These are phyloP conservation scores for Candida schatavii DNA, from an alignment of 805 yeast genomes.

Conservation along the genomic window DNA sequence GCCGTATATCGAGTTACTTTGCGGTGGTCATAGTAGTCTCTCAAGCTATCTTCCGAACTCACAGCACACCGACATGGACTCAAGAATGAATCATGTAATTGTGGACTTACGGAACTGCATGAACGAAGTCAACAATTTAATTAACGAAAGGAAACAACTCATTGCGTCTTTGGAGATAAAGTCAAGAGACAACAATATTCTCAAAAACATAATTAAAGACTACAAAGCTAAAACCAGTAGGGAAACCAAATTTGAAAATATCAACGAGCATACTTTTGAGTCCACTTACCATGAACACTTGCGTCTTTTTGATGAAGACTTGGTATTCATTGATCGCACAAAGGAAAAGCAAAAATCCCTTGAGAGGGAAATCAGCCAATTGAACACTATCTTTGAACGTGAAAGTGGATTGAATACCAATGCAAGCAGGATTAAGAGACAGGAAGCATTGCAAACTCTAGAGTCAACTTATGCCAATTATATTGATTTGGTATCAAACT, in stretches of 20 bases:
- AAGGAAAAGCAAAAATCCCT: slow-evolving; percentile 30
- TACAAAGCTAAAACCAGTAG: slow-evolving; percentile 29
- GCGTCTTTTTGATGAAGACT: slow-evolving; percentile 47
- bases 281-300: slow-evolving; percentile 41
- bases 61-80: slow-evolving; percentile 30
- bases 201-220: slow-evolving; percentile 52
- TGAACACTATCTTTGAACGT: slow-evolving; percentile 28
- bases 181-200: slow-evolving; percentile 44
- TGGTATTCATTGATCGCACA: slow-evolving; percentile 42
- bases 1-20: slow-evolving; percentile 41
- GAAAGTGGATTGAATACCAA: slow-evolving; percentile 15
- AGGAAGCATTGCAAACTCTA: slow-evolving; percentile 48
- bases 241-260: slow-evolving; percentile 14
- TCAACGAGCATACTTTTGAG: slow-evolving; percentile 33
- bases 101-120: slow-evolving; percentile 35
- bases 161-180: slow-evolving; percentile 43
- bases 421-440: slow-evolving; percentile 36
- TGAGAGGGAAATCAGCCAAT: slow-evolving; percentile 34
- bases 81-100: slow-evolving; percentile 26
- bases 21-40: slow-evolving; percentile 37
- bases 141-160: slow-evolving; percentile 37
- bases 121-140: slow-evolving; percentile 26
- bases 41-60: slow-evolving; percentile 39
- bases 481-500: slow-evolving; percentile 54
- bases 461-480: slow-evolving; percentile 51